These are phyloP conservation scores for Acanthamoeba lenticulata DNA, from an alignment of 208 protist genomes.

Conservation along the genomic window DNA sequence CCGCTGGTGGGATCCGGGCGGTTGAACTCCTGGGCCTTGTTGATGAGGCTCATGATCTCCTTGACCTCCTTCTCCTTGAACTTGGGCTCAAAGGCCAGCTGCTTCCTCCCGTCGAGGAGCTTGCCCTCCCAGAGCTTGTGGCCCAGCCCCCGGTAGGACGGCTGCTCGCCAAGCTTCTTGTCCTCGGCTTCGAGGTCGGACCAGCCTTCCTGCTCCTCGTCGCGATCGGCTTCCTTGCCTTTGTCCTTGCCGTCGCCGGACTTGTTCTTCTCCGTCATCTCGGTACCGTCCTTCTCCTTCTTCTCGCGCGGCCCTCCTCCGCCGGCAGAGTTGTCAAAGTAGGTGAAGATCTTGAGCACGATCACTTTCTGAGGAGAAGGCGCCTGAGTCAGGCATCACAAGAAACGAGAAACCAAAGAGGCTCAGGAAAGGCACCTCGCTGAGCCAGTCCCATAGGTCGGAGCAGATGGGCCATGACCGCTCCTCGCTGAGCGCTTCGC, in stretches of 20 bases:
- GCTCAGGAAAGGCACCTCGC: neutral
- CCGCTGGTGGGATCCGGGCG: too few species aligned
- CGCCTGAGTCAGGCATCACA: too few species aligned
- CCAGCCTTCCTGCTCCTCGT: slow-evolving; percentile 2
- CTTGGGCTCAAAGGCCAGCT: neutral
- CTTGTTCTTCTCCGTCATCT: neutral
- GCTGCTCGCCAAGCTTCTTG: neutral
- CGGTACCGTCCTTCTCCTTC: neutral
- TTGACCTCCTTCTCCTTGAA: slow-evolving; percentile 55
- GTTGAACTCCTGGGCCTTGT: neutral
- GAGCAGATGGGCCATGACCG: slow-evolving; percentile 17
- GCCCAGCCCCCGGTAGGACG: neutral
- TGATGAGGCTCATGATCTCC: neutral
- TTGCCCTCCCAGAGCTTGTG: neutral
- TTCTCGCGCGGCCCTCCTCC: neutral
- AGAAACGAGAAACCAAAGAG: too few species aligned
- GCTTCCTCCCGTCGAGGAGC: slow-evolving; percentile 18
- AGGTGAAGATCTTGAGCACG: neutral
- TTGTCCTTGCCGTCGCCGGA: neutral
- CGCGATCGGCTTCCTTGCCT: neutral
- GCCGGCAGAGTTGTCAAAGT: neutral
- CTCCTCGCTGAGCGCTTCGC: neutral
- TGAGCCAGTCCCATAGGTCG: neutral
- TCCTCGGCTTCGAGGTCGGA: slow-evolving; percentile 34
- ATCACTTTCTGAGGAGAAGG: neutral